Evolutionary conservation across 2,329 filamentous ascomycete species (phyloP), one percentile per base, ranked within the genome.

Genomic region (Pseudocercospora musae): DNA sequence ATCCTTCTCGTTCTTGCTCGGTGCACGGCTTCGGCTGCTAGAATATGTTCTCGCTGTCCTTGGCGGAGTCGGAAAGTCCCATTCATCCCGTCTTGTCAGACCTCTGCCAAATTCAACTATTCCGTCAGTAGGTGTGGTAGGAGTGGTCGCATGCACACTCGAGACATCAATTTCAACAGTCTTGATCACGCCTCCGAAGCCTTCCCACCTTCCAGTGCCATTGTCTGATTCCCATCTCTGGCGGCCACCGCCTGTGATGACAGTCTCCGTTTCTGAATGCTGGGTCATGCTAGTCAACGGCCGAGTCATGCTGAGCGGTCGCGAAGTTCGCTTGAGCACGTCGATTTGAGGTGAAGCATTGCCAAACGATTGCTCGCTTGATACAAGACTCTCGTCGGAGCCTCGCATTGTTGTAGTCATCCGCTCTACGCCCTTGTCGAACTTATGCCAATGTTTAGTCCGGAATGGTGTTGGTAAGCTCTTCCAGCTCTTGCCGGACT

Each of bases 81-180:
- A 66, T 20, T 60, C 58, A 29, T 63, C 61, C 27, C 56, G 60
- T 53, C 63, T 63, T 42, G 63, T 66, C 11, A 59, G 53, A 1
- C 60, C 60, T 13, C 63, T 23, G 2, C 60, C 63, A 33, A 65
- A 65, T 15, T 65, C 63, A 27, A 58, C 60, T 11, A 40, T 20
- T 1, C 60, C 57, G 15, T 49, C 42, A 21, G 20, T 42, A 40
- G 20, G 33, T 6, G 25, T 61, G 13, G 61, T 54, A 2, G 61
- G 48, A 4, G 52, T 59, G 18, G 48, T 31, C 27, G 57, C 57
- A n/a, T 56, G 44, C 11, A 53, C 52, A 23, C 52, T 60, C 20
- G 58, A 53, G 15, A 66, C 62, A 40, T 64, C 64, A n/a, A 66
- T 23, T 21, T 66, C 62, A 0, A 64, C 37, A 1, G 62, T 66